These are phyloP conservation scores for Pseudocercospora eumusae DNA, from an alignment of 2,329 filamentous ascomycete genomes.

Conservation along the genomic window DNA sequence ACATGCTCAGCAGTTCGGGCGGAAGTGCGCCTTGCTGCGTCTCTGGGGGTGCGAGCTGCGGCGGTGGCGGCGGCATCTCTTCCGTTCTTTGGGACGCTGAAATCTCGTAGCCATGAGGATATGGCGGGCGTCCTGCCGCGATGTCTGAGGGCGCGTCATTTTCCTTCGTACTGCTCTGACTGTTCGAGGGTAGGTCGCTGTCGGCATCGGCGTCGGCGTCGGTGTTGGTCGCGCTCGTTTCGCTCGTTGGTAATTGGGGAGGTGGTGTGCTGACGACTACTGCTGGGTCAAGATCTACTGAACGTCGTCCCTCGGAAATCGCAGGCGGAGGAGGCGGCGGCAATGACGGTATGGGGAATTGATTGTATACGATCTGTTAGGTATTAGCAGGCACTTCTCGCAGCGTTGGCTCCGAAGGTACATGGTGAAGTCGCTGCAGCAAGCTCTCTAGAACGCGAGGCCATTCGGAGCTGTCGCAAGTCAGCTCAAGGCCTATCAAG, in stretches of 20 bases:
- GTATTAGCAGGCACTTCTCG: slow-evolving; percentile 11
- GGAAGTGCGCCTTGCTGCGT: slow-evolving; percentile 55
- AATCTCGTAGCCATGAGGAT: slow-evolving; percentile 43
- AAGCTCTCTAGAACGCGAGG: slow-evolving; percentile 65
- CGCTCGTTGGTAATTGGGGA: slow-evolving; percentile 40
- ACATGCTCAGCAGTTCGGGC: slow-evolving; percentile 62
- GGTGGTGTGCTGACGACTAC: slow-evolving; percentile 38
- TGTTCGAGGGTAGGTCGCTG: slow-evolving; percentile 31
- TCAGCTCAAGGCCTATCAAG: slow-evolving; percentile 25
- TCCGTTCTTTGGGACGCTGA: slow-evolving; percentile 32
- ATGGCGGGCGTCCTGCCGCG: slow-evolving; percentile 40
- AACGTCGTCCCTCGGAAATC: slow-evolving; percentile 23
- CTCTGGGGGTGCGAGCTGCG: slow-evolving; percentile 8
- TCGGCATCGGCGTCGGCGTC: slow-evolving; percentile 22
- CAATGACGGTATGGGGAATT: slow-evolving; percentile 70
- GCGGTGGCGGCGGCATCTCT: slow-evolving; percentile 22
- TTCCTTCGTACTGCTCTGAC: slow-evolving; percentile 67
- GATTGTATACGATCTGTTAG: slow-evolving; percentile 68
- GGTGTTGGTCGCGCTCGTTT: slow-evolving; percentile 13
- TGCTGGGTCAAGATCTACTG: slow-evolving; percentile 36
- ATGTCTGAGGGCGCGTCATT: slow-evolving; percentile 55
- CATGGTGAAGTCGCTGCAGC: slow-evolving; percentile 67
- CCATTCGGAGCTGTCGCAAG: slow-evolving; percentile 64
- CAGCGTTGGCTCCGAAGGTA: slow-evolving; percentile 38
- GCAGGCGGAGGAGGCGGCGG: slow-evolving; percentile 48